A percentile compares a stretch with the other conserved stretches of the same genome.
Evolutionary conservation across 1,139 yeast species (phyloP).

Genomic region (Magnusiomyces clavatus): DNA sequence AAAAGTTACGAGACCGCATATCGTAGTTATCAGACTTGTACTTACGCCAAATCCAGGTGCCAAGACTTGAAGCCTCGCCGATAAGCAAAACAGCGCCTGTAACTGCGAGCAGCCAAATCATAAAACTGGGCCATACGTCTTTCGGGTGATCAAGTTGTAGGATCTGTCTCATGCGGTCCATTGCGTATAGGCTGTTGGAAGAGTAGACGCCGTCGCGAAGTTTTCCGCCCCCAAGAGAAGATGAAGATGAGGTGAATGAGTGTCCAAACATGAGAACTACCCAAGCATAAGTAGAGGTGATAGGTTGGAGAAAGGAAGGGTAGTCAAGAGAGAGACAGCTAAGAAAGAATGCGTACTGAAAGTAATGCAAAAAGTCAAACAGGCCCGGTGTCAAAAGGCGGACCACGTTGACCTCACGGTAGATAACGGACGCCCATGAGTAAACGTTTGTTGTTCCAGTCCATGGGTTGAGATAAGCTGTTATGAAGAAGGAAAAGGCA

Average conservation of each 20-base stretch:
- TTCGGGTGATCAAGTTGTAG: conserved; percentile 22
- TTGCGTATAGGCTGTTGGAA: conserved; percentile 22
- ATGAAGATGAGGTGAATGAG: conserved; percentile 20
- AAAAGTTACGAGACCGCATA: conserved; percentile 18
- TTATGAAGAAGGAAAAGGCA: conserved; percentile 37
- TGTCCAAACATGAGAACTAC: conserved; percentile 28
- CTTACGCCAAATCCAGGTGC: conserved; percentile 17
- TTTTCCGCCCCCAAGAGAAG: conserved; percentile 6
- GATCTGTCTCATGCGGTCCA: conserved; percentile 24
- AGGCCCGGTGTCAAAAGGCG: conserved; percentile 52
- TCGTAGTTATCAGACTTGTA: conserved; percentile 13
- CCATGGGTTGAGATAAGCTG: conserved; percentile 43
- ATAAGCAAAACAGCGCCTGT: conserved; percentile 15
- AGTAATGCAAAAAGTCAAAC: conserved; percentile 42
- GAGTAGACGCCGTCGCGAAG: conserved; percentile 24
- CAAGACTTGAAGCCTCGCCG: conserved; percentile 12
- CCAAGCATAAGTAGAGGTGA: conserved; percentile 39
- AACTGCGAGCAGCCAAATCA: conserved; percentile 28
- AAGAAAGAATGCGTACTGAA: conserved; percentile 53
- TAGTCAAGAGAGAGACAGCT: conserved; percentile 50
- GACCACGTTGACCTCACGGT: conserved; percentile 51
- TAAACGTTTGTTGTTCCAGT: conserved; percentile 57
- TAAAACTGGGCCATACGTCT: conserved; percentile 32
- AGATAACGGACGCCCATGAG: conserved; percentile 50
- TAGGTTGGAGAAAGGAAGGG: conserved; percentile 60